These are phyloP conservation scores for Coniella lustricola DNA, from an alignment of 2,329 filamentous ascomycete species.

Conservation along the genomic window DNA sequence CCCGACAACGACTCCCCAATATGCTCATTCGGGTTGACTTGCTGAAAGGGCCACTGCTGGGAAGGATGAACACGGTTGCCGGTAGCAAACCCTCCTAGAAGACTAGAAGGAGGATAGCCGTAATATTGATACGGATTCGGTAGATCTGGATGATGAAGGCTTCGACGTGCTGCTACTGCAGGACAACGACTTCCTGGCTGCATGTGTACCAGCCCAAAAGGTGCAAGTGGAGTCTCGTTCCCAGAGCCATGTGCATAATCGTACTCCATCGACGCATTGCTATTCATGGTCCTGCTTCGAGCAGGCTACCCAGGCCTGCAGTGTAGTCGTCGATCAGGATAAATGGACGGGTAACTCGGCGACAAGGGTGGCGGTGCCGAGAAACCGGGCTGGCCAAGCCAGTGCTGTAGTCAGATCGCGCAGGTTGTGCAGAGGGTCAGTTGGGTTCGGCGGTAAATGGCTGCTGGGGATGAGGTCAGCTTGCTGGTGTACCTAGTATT, in stretches of 20 bases:
- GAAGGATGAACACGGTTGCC: too few species aligned
- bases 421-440: not conserved
- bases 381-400: too few species aligned
- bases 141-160: not conserved
- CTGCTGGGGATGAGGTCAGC: not conserved
- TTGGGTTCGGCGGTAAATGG: not conserved
- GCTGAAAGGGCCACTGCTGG: too few species aligned
- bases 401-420: too few species aligned
- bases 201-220: not conserved
- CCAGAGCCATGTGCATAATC: not conserved
- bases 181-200: not conserved
- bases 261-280: not conserved
- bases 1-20: too few species aligned
- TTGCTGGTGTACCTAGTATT: not conserved
- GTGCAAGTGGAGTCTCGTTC: not conserved
- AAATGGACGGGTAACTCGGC: not conserved
- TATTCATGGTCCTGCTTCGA: not conserved
- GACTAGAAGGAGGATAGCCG: too few species aligned
- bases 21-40: too few species aligned
- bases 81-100: too few species aligned
- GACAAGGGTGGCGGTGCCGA: not conserved
- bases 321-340: not conserved
- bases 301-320: not conserved
- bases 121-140: not conserved
- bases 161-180: not conserved